These are phyloP conservation scores for Microcyclospora pomicola DNA, from an alignment of 2,329 filamentous ascomycete species.

Conservation along the genomic window DNA sequence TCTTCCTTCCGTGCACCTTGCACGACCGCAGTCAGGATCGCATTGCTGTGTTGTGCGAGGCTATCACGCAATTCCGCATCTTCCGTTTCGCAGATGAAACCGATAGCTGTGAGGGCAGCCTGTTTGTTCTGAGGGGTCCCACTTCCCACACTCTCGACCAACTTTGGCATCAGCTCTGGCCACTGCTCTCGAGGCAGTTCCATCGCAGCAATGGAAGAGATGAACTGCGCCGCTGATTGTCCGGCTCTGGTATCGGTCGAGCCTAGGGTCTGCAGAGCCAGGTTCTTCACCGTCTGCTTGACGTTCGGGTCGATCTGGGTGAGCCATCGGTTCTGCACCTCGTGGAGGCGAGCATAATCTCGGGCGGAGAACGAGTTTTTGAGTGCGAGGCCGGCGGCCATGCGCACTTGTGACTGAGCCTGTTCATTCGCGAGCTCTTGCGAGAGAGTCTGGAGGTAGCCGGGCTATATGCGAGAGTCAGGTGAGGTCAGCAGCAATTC, in stretches of 20 bases:
- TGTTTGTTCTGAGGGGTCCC: slow-evolving; percentile 85
- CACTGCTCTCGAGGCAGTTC: slow-evolving; percentile 89
- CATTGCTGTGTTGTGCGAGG: slow-evolving; percentile 80
- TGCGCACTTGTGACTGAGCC: slow-evolving; percentile 70
- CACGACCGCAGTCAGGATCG: slow-evolving; percentile 92
- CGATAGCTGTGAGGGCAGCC: slow-evolving; percentile 86
- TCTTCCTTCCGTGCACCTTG: slow-evolving; percentile 97
- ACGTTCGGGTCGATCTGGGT: slow-evolving; percentile 66
- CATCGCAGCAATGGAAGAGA: slow-evolving; percentile 86
- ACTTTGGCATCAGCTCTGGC: slow-evolving; percentile 73
- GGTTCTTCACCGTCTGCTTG: slow-evolving; percentile 76
- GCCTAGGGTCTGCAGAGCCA: slow-evolving; percentile 74
- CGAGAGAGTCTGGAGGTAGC: slow-evolving; percentile 84
- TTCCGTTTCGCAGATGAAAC: slow-evolving; percentile 94
- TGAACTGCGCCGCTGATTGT: slow-evolving; percentile 83
- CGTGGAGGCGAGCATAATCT: slow-evolving; percentile 73
- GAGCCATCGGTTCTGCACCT: slow-evolving; percentile 89
- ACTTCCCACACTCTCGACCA: slow-evolving; percentile 86
- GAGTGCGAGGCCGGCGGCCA: slow-evolving; percentile 85
- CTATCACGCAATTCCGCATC: slow-evolving; percentile 72
- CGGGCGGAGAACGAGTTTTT: slow-evolving; percentile 97
- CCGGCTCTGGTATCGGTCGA: slow-evolving; percentile 73
- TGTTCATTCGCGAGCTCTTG: slow-evolving; percentile 88
- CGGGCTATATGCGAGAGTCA: slow-evolving; percentile 45
- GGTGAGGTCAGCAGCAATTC: slow-evolving; percentile 7